Evolutionary conservation across 345 rosid species (phyloP).

Genomic region (Rhodamnia rubescens): DNA sequence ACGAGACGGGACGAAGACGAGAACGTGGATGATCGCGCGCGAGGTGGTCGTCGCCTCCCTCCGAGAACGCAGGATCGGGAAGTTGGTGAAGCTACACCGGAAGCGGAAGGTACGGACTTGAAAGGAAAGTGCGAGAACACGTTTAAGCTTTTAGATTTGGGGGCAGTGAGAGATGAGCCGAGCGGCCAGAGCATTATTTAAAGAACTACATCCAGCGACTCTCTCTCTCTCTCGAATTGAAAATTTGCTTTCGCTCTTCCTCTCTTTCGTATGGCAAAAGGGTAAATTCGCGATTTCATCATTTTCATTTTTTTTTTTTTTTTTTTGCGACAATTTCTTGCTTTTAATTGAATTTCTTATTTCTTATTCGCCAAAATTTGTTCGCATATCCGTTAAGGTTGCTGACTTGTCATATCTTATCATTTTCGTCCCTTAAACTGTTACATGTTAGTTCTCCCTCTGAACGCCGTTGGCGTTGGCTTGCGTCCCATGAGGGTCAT

Average conservation of each 20-base stretch:
- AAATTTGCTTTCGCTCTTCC: not conserved
- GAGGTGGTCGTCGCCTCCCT: not conserved
- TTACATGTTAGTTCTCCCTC: not conserved
- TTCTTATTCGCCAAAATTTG: not conserved
- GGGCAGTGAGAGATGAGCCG: not conserved
- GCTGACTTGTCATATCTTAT: not conserved
- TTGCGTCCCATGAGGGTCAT: accelerated
- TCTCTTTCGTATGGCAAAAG: not conserved
- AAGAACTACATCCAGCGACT: not conserved
- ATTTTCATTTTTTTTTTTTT: not conserved
- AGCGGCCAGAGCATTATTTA: not conserved
- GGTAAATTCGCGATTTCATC: not conserved
- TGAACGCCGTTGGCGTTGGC: not conserved
- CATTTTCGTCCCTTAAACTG: not conserved
- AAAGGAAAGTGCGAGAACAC: not conserved
- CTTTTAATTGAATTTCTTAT: not conserved
- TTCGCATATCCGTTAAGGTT: not conserved
- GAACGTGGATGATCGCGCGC: not conserved
- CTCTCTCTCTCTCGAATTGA: not conserved
- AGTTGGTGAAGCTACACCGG: not conserved
- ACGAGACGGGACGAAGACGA: not conserved
- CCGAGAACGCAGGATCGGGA: not conserved
- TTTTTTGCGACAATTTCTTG: not conserved
- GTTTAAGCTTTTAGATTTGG: not conserved
- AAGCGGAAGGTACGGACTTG: not conserved